Evolutionary conservation across 306 rosid species (phyloP).

Genomic region (Prunus davidiana): DNA sequence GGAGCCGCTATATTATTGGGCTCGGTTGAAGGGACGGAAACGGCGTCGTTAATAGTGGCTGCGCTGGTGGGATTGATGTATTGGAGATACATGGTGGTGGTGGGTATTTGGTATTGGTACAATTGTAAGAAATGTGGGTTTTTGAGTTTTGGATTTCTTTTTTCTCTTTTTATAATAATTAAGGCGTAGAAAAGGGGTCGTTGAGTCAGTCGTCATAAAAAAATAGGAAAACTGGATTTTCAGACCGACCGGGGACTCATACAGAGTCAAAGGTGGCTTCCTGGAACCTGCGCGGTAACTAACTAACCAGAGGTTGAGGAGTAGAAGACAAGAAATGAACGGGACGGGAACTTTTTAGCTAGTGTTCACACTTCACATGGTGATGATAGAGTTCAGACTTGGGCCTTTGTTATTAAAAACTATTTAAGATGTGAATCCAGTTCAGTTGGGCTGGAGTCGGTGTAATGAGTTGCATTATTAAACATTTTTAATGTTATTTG

Average conservation of each 20-base stretch:
- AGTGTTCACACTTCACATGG: background rate
- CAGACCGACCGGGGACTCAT: background rate
- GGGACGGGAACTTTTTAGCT: background rate
- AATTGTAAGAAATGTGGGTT: background rate
- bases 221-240: background rate
- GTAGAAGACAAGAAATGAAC: background rate
- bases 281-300: background rate
- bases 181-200: background rate
- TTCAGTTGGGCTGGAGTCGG: no score
- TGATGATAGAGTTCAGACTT: no score
- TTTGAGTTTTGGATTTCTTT: slow-evolving; percentile 37
- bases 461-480: no score
- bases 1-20: slow-evolving; percentile 9
- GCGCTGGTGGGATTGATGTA: slow-evolving; percentile 16
- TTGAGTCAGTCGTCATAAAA: background rate
- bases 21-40: slow-evolving; percentile 22
- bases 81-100: slow-evolving; percentile 14
- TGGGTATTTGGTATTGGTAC: background rate
- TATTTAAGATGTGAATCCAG: no score
- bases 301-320: background rate
- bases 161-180: slow-evolving; percentile 8
- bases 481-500: no score
- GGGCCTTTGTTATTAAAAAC: no score
- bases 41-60: slow-evolving; percentile 21
- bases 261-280: background rate